These are phyloP conservation scores for Ceratocystis huliohia DNA, from an alignment of 2,329 filamentous ascomycete species.

Conservation along the genomic window DNA sequence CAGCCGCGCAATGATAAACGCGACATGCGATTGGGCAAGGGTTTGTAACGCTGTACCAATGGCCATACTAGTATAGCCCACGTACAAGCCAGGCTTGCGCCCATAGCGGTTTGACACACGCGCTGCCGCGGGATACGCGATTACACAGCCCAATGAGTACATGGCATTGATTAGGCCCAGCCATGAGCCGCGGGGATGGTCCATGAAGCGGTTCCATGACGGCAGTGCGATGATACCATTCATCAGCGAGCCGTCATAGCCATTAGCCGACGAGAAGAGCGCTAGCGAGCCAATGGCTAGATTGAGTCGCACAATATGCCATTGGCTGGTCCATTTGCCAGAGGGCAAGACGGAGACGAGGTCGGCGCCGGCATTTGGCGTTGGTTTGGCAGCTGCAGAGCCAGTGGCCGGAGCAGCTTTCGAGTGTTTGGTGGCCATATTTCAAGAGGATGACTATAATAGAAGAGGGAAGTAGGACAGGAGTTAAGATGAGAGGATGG, in stretches of 20 bases:
- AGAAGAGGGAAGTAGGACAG: not conserved
- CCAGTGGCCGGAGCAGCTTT: not conserved
- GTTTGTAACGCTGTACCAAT: constrained; percentile 27
- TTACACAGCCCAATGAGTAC: constrained; percentile 40
- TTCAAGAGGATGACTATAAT: not conserved
- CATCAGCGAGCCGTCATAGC: constrained; percentile 40
- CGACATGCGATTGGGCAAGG: constrained; percentile 30
- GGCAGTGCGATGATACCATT: constrained; percentile 36
- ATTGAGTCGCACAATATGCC: constrained; percentile 72
- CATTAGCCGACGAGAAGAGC: constrained; percentile 40
- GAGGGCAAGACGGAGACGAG: constrained; percentile 67
- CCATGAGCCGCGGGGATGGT: constrained; percentile 31
- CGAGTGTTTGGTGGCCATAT: not conserved
- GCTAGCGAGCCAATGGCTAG: constrained; percentile 40
- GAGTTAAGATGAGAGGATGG: not conserved
- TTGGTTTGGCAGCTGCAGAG: constrained; percentile 27
- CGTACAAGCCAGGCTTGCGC: constrained; percentile 35
- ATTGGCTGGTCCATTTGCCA: constrained; percentile 57
- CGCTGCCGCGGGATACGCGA: constrained; percentile 35
- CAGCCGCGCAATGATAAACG: constrained; percentile 46
- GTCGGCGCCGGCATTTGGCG: constrained; percentile 35
- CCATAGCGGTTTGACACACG: constrained; percentile 37
- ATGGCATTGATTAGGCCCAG: constrained; percentile 39
- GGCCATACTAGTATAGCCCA: constrained; percentile 33
- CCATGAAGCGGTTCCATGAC: constrained; percentile 25